phyloP scores from a whole-genome alignment of 1,284 basidiomycete species.

The Peniophora sp. region DNA sequence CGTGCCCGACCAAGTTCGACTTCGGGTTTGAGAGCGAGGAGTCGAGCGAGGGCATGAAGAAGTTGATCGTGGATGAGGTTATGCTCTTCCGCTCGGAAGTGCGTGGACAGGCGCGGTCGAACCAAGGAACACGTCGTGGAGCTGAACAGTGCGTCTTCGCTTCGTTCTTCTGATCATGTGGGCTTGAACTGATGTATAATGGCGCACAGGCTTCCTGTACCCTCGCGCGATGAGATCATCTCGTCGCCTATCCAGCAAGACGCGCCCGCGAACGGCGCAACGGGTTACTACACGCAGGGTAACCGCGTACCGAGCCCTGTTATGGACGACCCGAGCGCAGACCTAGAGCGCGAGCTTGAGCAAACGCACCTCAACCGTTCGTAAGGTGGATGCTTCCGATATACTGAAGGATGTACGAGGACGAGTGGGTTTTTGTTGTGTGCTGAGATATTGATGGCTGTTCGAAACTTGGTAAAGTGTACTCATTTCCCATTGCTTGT shows the following conservation, averaged over 20 bases:
- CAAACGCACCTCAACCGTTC: conserved; percentile 40
- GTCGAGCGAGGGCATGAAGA: conserved; percentile 95
- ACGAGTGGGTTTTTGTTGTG: no score
- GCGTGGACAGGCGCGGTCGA: conserved; percentile 63
- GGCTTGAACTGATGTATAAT: neutral
- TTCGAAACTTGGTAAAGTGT: no score
- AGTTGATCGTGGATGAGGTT: conserved; percentile 91
- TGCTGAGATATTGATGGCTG: no score
- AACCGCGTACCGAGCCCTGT: conserved; percentile 49
- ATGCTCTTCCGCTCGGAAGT: conserved; percentile 84
- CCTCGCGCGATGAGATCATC: conserved; percentile 71
- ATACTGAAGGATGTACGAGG: neutral
- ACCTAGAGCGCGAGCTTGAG: conserved; percentile 79
- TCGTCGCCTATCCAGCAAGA: conserved; percentile 66
- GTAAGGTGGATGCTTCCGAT: conserved; percentile 1
- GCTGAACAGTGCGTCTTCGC: conserved; percentile 50
- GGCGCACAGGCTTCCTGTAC: conserved; percentile 56
- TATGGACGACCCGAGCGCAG: conserved; percentile 80
- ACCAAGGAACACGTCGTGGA: conserved; percentile 63
- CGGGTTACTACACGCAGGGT: conserved; percentile 35
- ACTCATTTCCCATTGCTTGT: no score
- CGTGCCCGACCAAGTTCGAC: conserved; percentile 75
- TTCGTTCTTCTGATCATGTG: neutral
- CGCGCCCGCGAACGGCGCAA: conserved; percentile 57
- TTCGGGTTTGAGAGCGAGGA: conserved; percentile 98